Evolutionary conservation across 2,329 filamentous ascomycete species (phyloP).

Genomic region (Helotiales sp.): DNA sequence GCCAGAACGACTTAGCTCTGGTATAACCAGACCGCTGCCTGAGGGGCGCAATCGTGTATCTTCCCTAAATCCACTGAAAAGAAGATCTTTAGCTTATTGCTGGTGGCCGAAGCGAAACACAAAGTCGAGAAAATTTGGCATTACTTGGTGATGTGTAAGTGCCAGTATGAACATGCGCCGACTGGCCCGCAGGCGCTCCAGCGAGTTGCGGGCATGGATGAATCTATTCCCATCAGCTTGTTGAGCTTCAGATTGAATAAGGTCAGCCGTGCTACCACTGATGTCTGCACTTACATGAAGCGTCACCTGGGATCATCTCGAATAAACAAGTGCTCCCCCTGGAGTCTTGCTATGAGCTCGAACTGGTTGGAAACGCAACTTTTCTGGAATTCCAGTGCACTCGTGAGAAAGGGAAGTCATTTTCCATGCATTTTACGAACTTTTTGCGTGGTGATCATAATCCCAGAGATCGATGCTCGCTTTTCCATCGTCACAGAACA

Average conservation of each 20-base stretch:
- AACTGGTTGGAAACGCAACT: constrained; percentile 9
- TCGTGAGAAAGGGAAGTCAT: neutral
- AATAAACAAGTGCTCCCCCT: neutral
- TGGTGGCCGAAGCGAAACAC: constrained; percentile 46
- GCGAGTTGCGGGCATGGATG: constrained; percentile 32
- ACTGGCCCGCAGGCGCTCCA: constrained; percentile 26
- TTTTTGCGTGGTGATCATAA: constrained; percentile 25
- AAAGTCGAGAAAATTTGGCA: constrained; percentile 46
- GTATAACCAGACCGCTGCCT: constrained; percentile 30
- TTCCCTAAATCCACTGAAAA: constrained; percentile 45
- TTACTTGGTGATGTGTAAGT: constrained; percentile 45
- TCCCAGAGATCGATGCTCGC: constrained; percentile 25
- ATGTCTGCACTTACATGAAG: constrained; percentile 30
- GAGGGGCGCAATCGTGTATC: constrained; percentile 34
- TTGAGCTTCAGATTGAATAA: neutral
- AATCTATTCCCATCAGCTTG: constrained; percentile 27
- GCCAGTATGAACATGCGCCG: constrained; percentile 31
- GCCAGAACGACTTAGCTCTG: constrained; percentile 45
- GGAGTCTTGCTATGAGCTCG: constrained; percentile 17
- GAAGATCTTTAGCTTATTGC: constrained; percentile 43
- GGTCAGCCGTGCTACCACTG: neutral
- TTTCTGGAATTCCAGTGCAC: constrained; percentile 19
- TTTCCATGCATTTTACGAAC: constrained; percentile 13
- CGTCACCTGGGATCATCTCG: constrained; percentile 33
- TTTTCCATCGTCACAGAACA: constrained; percentile 23